Conservation (phyloP, 495 filamentous ascomycete species). For the Penicillium daleae region DNA sequence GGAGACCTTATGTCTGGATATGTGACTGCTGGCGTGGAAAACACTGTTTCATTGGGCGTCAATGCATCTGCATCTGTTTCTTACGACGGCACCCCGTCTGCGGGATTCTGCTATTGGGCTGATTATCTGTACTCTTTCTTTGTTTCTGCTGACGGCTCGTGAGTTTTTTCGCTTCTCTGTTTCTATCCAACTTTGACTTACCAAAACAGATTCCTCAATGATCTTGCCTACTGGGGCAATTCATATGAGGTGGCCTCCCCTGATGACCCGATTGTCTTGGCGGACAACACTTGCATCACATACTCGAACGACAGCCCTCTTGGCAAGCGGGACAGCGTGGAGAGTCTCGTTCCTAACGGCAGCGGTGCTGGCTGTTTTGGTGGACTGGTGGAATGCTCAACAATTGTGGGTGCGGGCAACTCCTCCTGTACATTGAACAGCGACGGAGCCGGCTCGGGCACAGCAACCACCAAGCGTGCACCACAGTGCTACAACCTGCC, state of each 20-base stretch:
- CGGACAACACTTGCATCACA: slow-evolving; percentile 3
- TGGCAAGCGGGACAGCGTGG: not conserved
- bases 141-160: slow-evolving; percentile 5
- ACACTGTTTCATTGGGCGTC: slow-evolving; percentile 10
- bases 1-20: slow-evolving; percentile 12
- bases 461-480: not conserved
- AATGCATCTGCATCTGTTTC: slow-evolving; percentile 2
- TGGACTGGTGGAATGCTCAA: no score
- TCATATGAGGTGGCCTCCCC: slow-evolving; percentile 10
- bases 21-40: slow-evolving; percentile 8
- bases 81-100: not conserved
- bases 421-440: no score
- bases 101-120: slow-evolving; percentile 15
- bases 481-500: not conserved
- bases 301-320: not conserved
- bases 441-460: not conserved
- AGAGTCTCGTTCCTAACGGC: no score
- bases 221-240: slow-evolving; percentile 8
- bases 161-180: not conserved
- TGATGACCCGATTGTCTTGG: slow-evolving; percentile 2
- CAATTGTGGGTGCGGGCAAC: no score
- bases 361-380: no score
- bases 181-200: not conserved
- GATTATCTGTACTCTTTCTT: slow-evolving; percentile 12
- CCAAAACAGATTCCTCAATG: not conserved